Percentiles rank a stretch among this genome's conserved stretches.
phyloP scores from a whole-genome alignment of 805 yeast genomes.

The Cyberlindnera amylophila region DNA sequence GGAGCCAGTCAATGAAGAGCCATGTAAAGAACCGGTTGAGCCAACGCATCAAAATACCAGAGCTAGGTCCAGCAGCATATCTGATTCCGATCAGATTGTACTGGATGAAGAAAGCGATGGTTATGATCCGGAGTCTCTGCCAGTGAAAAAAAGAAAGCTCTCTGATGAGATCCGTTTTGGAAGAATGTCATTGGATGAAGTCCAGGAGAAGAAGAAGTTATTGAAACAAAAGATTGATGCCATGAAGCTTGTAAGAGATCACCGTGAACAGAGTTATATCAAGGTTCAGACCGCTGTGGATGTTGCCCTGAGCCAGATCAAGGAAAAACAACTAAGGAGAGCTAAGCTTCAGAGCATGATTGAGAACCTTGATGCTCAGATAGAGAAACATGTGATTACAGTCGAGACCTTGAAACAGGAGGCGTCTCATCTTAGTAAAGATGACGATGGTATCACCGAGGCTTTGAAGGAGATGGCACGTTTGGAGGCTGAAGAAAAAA shows the following conservation, averaged over 20 bases:
- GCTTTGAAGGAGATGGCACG: constrained; percentile 14
- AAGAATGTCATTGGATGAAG: constrained; percentile 2
- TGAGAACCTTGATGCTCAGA: neutral
- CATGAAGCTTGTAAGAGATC: neutral
- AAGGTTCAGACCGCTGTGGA: neutral
- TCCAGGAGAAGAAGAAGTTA: neutral
- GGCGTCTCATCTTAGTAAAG: neutral
- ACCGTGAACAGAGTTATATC: neutral
- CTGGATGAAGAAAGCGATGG: constrained; percentile 1
- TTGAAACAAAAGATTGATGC: constrained; percentile 1
- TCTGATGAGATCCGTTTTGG: constrained; percentile 1
- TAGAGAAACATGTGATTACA: neutral
- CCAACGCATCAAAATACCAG: neutral
- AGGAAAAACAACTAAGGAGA: neutral
- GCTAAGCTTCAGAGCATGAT: neutral
- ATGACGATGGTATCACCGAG: constrained; percentile 5
- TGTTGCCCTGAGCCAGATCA: neutral
- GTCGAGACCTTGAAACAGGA: neutral
- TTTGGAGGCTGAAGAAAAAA: constrained; percentile 14
- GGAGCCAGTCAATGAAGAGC: neutral
- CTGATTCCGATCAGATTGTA: neutral
- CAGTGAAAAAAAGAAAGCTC: constrained; percentile 9
- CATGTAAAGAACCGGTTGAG: neutral
- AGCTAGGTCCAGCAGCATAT: neutral
- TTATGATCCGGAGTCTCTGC: constrained; percentile 3